phyloP scores from a whole-genome alignment of 2,329 filamentous ascomycete species.

The Phyllosticta citrichinensis region DNA sequence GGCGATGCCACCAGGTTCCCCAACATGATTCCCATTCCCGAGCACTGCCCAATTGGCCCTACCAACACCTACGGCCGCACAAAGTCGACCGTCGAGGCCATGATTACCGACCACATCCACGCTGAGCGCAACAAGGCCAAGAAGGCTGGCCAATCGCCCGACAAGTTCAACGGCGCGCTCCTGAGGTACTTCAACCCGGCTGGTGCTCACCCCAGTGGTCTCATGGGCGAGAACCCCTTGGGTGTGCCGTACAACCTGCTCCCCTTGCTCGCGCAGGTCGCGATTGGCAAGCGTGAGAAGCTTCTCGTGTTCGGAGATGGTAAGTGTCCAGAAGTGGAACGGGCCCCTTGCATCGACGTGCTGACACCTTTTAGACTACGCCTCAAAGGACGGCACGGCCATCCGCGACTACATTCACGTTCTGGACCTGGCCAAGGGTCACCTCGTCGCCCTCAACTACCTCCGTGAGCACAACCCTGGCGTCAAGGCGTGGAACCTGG shows the following conservation, averaged over 20 bases:
- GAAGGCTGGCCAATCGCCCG: conserved; percentile 61
- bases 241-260: conserved; percentile 94
- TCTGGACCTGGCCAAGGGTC: conserved; percentile 75
- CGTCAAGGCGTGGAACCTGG: conserved; percentile 92
- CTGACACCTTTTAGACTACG: conserved; percentile 56
- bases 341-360: not conserved
- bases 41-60: conserved; percentile 88
- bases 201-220: conserved; percentile 83
- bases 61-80: conserved; percentile 98
- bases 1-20: conserved; percentile 92
- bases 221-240: conserved; percentile 97
- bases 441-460: conserved; percentile 83
- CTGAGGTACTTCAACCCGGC: conserved; percentile 97
- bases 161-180: conserved; percentile 82
- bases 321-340: conserved; percentile 35
- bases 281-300: conserved; percentile 89
- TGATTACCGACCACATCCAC: conserved; percentile 85
- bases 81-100: conserved; percentile 81
- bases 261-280: conserved; percentile 88
- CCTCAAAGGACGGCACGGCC: conserved; percentile 79
- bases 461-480: conserved; percentile 76
- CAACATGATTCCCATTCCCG: conserved; percentile 98
- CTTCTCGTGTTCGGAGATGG: conserved; percentile 89
- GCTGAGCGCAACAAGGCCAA: conserved; percentile 73
- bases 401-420: conserved; percentile 99